These are phyloP conservation scores for Erythrobasidium hasegawianum DNA, from an alignment of 1,284 basidiomycete species.

Conservation along the genomic window DNA sequence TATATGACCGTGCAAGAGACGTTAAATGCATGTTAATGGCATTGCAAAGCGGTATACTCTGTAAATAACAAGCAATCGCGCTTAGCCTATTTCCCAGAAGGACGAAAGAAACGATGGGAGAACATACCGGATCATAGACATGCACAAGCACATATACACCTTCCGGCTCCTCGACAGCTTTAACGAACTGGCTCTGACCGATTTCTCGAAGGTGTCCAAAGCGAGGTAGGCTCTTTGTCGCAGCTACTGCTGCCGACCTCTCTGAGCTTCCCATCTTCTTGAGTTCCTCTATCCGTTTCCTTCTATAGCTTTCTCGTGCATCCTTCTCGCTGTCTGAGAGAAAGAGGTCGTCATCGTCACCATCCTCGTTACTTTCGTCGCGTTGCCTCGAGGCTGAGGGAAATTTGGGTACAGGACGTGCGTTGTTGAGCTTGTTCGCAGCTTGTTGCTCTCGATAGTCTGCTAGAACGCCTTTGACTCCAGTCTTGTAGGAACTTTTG, in stretches of 20 bases:
- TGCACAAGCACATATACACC: constrained; percentile 74
- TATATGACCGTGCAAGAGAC: constrained; percentile 63
- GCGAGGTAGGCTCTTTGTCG: constrained; percentile 38
- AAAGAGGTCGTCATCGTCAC: constrained; percentile 4
- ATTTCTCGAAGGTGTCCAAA: constrained; percentile 81
- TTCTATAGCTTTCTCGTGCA: constrained; percentile 36
- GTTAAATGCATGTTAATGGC: constrained; percentile 64
- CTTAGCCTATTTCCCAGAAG: no score
- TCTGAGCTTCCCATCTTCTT: constrained; percentile 36
- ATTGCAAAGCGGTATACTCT: constrained; percentile 55
- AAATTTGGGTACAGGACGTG: background rate
- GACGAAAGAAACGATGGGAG: no score
- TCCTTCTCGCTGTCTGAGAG: constrained; percentile 34
- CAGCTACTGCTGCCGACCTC: background rate
- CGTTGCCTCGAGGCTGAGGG: background rate
- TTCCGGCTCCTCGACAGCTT: constrained; percentile 61
- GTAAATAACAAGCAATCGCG: background rate
- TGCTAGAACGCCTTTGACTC: constrained; percentile 44
- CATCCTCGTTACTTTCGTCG: background rate
- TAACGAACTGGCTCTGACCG: constrained; percentile 66
- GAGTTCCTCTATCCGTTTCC: constrained; percentile 38
- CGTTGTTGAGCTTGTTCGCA: background rate
- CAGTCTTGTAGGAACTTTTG: constrained; percentile 40
- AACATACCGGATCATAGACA: constrained; percentile 73
- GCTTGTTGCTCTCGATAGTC: constrained; percentile 37